These are phyloP conservation scores for Kodamaea laetipori DNA, from an alignment of 805 yeast species.

Conservation along the genomic window DNA sequence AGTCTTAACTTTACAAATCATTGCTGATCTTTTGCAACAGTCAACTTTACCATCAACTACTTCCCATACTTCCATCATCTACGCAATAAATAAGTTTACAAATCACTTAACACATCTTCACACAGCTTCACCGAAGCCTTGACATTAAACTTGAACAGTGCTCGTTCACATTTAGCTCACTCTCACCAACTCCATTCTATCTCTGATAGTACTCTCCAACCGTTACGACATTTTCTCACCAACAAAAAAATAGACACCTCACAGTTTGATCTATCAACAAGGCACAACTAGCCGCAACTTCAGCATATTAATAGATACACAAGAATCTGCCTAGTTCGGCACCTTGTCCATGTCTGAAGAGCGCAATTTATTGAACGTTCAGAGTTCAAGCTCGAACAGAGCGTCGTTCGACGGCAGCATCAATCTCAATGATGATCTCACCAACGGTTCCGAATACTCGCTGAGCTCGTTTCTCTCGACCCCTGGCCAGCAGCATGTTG, in stretches of 20 bases:
- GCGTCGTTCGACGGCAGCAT: constrained; percentile 26
- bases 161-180: too few species aligned
- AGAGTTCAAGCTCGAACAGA: constrained; percentile 13
- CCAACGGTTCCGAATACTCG: constrained; percentile 27
- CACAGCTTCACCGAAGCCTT: too few species aligned
- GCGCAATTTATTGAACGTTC: constrained; percentile 4
- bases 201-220: not conserved
- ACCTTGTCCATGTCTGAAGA: constrained; percentile 6
- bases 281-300: not conserved
- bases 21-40: too few species aligned
- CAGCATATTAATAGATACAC: not conserved
- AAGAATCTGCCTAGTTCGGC: constrained; percentile 2
- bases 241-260: constrained; percentile 7
- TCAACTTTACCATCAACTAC: too few species aligned
- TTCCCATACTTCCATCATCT: not conserved
- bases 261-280: not conserved
- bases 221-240: constrained; percentile 4
- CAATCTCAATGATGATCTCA: constrained; percentile 38
- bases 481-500: constrained; percentile 12
- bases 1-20: too few species aligned
- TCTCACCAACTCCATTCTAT: not conserved
- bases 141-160: too few species aligned
- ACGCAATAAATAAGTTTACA: not conserved
- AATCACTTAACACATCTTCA: not conserved
- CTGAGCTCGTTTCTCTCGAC: constrained; percentile 19